Evolutionary conservation across 106 monocot genomes (phyloP).

Genomic region (Triglochin maritima): DNA sequence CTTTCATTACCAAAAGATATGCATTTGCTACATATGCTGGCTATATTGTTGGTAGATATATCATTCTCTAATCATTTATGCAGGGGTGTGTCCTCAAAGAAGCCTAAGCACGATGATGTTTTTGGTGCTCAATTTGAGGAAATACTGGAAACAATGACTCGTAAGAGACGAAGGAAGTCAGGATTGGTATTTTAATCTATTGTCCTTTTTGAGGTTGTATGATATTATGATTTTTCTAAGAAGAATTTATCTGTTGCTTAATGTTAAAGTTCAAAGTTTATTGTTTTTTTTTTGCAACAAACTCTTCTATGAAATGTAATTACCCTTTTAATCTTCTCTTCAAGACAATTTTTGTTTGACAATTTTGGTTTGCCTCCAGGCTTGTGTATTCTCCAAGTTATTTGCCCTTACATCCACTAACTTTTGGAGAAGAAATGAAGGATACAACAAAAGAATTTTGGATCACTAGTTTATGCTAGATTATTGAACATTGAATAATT

Average conservation of each 20-base stretch:
- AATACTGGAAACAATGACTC: conserved; percentile 73
- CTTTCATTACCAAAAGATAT: neutral
- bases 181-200: conserved; percentile 22
- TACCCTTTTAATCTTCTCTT: too few species aligned
- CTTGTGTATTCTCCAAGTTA: too few species aligned
- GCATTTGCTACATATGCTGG: neutral
- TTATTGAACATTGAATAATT: too few species aligned
- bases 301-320: too few species aligned
- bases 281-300: too few species aligned
- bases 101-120: conserved; percentile 34
- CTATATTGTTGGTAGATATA: neutral
- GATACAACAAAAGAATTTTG: too few species aligned
- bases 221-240: neutral
- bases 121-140: conserved; percentile 71
- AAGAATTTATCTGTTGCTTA: neutral
- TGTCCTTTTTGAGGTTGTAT: neutral
- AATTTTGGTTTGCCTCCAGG: too few species aligned
- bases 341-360: too few species aligned
- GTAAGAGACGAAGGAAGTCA: conserved; percentile 44
- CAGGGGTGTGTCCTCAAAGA: conserved; percentile 26
- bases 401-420: too few species aligned
- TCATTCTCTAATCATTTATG: neutral
- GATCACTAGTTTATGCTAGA: too few species aligned
- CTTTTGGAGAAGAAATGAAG: too few species aligned
- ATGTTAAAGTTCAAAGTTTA: too few species aligned